Base-by-base conservation (phyloP, 1,284 basidiomycete species). In the Ceratobasidium sp. region DNA sequence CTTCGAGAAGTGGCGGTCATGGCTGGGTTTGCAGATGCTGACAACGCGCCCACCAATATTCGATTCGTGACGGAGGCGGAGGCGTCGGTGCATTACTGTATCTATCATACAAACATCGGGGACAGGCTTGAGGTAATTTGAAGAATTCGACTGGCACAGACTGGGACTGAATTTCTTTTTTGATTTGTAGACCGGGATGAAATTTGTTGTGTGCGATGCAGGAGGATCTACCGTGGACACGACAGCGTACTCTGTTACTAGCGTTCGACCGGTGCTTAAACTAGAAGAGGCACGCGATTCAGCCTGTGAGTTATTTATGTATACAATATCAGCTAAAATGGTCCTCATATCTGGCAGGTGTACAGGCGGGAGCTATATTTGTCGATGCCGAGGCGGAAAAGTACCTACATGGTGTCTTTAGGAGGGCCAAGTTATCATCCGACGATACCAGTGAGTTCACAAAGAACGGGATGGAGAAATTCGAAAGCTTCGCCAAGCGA, bases 221-320 rank as follows among this genome's bases (percentile, higher is more conserved):
- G 77, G 77, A 7, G 77, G 77, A 15, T 75, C 73, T 9, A 77
- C 77, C 2, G 73, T 76, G 7, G 77, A 77, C 31, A 76, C 67
- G 3, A 76, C 77, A 11, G 7, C 74, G 15, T 76, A 77, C 44
- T 22, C 22, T 27, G 71, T 73, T 14, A 73, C 8, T 11, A 15
- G n/a, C 1, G 27, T 41, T 22, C 50, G 36, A 8, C 75, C 75
- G 19, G 14, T 45, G n/a, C 51, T 75, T 29, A n/a, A 41, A 19
- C 57, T 73, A 1, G 60, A 75, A 24, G 75, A 75, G 36, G 11
- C 4, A 11, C n/a, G 53, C 11, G 67, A 47, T 9, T 73, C 59
- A 1, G 75, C 48, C 2, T 75, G 75, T 75, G 59, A 41, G 75
- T 57, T 17, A 22, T n/a, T 11, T 41, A 11, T 5, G 36, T 5